Base-by-base conservation (phyloP, 805 yeast genomes). In the Lachancea thermotolerans region DNA sequence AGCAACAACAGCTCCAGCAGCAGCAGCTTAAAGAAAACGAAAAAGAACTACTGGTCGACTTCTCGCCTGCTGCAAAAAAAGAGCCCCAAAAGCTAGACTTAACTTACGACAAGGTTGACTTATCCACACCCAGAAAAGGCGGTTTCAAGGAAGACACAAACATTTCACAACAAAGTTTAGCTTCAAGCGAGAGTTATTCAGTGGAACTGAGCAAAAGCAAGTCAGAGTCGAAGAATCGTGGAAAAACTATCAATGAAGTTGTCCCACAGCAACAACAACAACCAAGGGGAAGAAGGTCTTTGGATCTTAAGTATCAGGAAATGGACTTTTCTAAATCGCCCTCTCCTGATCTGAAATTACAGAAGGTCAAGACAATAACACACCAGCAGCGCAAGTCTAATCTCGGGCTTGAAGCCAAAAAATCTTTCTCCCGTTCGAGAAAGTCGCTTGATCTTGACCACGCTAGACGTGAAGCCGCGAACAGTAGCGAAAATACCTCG, bases 401-500 rank as follows among this genome's bases (percentile, higher is more conserved):
- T 40, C 37, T 45, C 38, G 34, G 40, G 6, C 15, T 36, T 11
- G 40, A 36, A n/a, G 46, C 52, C 43, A 55, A 49, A 31, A 57
- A 51, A 34, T 53, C 61, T 1, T 50, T 58, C 39, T 49, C 58
- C 8, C 54, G 49, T 36, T 59, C 58, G 1, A 55, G 65, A n/a
- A 59, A 58, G 35, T 61, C 66, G 2, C 46, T 61, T 10, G 66
- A 61, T 37, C 39, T 60, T 37, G 66, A 61, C 36, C 48, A 52
- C 40, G 36, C 53, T 5, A 56, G 59, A 43, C 54, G 57, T 17
- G 65, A 60, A 39, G 52, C 54, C 12, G 29, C 50, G 11, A 48
- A 45, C 18, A 44, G 32, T 21, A 43, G 46, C 16, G 58, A 55
- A 7, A 39, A 39, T 29, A 44, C 42, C 17, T 37, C 43, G 25